Conservation (phyloP, 2,329 filamentous ascomycete genomes). For the Beauveria bassiana region DNA sequence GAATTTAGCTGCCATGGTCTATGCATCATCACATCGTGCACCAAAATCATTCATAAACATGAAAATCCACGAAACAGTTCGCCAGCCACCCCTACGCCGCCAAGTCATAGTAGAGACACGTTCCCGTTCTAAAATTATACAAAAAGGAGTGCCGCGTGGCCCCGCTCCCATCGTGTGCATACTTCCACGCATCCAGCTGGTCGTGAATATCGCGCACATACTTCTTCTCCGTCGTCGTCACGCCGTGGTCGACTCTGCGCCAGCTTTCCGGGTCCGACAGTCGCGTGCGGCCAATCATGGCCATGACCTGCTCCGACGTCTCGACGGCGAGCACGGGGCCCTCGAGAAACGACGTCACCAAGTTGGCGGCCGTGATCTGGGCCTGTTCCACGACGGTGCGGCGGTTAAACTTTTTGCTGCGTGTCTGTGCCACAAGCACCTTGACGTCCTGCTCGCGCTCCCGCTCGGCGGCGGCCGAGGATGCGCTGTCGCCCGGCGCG, state of each 20-base stretch:
- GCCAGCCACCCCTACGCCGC: neutral
- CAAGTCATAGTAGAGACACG: conserved; percentile 80
- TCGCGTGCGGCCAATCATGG: conserved; percentile 64
- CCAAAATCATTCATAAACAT: no score
- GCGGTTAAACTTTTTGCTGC: conserved; percentile 87
- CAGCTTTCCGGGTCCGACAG: conserved; percentile 78
- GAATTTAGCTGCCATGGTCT: neutral
- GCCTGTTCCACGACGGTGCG: conserved; percentile 78
- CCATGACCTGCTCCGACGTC: conserved; percentile 74
- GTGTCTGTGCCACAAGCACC: conserved; percentile 74
- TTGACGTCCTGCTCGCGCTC: conserved; percentile 64
- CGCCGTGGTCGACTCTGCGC: conserved; percentile 71
- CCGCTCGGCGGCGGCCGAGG: conserved; percentile 23
- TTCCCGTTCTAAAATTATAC: conserved; percentile 83
- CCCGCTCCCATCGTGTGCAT: conserved; percentile 44
- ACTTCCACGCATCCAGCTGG: conserved; percentile 57
- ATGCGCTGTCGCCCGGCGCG: conserved; percentile 15
- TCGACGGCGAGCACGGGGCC: conserved; percentile 84
- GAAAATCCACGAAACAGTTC: no score
- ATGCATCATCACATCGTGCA: neutral
- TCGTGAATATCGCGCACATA: conserved; percentile 80
- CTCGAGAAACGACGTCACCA: conserved; percentile 63
- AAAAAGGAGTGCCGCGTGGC: conserved; percentile 70
- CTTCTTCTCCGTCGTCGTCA: conserved; percentile 68
- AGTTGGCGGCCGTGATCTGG: conserved; percentile 47